These are phyloP conservation scores for Cryphonectria japonica DNA, from an alignment of 2,329 filamentous ascomycete species.

Conservation along the genomic window DNA sequence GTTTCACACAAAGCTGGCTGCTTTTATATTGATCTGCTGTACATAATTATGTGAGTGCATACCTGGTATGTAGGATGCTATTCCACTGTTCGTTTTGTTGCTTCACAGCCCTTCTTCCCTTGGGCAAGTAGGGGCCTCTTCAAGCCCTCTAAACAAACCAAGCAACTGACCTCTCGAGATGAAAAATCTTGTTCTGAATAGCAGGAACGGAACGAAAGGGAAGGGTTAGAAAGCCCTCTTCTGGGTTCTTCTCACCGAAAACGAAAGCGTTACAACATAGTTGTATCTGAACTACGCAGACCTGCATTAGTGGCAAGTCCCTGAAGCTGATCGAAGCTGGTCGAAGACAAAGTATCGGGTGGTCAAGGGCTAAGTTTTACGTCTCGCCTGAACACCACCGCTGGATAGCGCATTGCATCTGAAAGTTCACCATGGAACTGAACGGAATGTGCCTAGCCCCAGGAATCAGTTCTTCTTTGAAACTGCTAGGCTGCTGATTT, in stretches of 20 bases:
- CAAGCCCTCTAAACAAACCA: no score
- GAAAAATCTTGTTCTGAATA: no score
- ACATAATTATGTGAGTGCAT: neutral
- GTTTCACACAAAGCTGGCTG: neutral
- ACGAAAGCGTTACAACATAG: neutral
- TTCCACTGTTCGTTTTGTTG: neutral
- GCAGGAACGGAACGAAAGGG: no score
- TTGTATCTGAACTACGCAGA: neutral
- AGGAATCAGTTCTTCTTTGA: neutral
- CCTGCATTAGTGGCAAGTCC: neutral
- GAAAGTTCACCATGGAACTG: neutral
- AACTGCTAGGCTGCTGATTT: neutral
- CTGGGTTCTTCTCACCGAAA: neutral
- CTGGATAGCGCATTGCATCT: neutral
- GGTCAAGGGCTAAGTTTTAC: neutral
- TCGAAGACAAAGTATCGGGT: neutral
- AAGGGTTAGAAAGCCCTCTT: no score
- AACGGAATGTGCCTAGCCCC: conserved; percentile 4
- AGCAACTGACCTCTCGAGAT: no score
- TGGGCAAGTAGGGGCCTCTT: no score
- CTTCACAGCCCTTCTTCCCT: no score
- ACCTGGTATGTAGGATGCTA: neutral
- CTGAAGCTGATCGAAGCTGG: neutral
- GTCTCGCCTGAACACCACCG: neutral
- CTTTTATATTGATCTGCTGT: neutral